These are phyloP conservation scores for Hapsidospora chrysogenum DNA, from an alignment of 495 filamentous ascomycete genomes.

Conservation along the genomic window DNA sequence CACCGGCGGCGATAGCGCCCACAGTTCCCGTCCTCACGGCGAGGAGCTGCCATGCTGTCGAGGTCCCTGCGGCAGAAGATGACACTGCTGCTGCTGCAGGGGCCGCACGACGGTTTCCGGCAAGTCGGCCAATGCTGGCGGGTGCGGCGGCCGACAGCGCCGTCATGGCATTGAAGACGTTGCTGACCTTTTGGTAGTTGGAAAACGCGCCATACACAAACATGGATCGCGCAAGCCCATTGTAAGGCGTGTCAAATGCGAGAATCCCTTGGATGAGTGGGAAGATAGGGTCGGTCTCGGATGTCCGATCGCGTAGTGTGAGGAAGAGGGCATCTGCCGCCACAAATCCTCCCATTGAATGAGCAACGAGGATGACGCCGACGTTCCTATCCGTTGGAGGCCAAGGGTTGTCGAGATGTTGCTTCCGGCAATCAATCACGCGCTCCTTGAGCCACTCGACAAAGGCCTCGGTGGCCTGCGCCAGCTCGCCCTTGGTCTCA, in stretches of 20 bases:
- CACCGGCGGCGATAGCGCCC: constrained; percentile 73
- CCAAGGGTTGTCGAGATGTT: constrained; percentile 49
- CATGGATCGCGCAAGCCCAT: constrained; percentile 77
- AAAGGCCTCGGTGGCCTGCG: constrained; percentile 56
- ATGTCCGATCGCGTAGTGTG: constrained; percentile 21
- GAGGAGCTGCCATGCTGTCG: constrained; percentile 61
- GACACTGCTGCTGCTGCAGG: constrained; percentile 20
- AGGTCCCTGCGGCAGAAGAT: constrained; percentile 12
- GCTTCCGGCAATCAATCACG: constrained; percentile 79
- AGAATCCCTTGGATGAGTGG: constrained; percentile 65
- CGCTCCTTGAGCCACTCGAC: constrained; percentile 81
- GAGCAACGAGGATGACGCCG: constrained; percentile 67
- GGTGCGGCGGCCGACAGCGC: constrained; percentile 32
- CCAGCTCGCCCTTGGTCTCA: constrained; percentile 77
- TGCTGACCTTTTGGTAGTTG: constrained; percentile 64
- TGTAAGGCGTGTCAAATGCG: constrained; percentile 86
- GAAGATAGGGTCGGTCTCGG: constrained; percentile 26
- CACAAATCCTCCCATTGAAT: constrained; percentile 96
- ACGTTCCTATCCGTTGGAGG: constrained; percentile 79
- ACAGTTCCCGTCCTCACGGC: constrained; percentile 77
- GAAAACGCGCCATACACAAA: constrained; percentile 83
- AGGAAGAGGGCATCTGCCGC: constrained; percentile 68
- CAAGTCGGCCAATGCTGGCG: constrained; percentile 30
- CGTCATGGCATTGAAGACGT: constrained; percentile 58
- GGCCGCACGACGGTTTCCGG: constrained; percentile 18